Percentiles rank a stretch among this genome's conserved stretches.
Conservation (phyloP, 768 basidiomycete species). For the Asterophora parasitica region DNA sequence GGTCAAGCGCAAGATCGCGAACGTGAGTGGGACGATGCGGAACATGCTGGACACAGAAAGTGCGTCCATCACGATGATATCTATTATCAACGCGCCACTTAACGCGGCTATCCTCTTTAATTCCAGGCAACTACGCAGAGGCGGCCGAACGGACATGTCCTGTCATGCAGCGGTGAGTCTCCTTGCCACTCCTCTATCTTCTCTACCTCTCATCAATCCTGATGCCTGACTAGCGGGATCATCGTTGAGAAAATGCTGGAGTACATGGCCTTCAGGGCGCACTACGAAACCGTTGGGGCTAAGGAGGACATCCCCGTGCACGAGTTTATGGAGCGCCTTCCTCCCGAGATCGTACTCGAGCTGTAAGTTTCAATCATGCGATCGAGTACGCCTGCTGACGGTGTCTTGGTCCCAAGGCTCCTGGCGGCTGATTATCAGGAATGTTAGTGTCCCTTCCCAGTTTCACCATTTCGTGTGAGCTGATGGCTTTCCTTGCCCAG, state of each 20-base stretch:
- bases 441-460: neutral
- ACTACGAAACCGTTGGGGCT: conserved; percentile 63
- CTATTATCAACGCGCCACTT: neutral
- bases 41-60: conserved; percentile 75
- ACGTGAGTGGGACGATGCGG: conserved; percentile 75
- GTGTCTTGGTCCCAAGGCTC: neutral
- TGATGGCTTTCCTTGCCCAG: too few species aligned
- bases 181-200: neutral
- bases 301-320: conserved; percentile 74
- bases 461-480: too few species aligned
- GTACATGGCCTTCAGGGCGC: conserved; percentile 80
- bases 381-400: neutral
- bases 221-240: conserved; percentile 38
- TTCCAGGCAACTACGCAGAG: conserved; percentile 68
- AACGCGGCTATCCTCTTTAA: neutral
- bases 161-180: conserved; percentile 62
- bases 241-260: conserved; percentile 87
- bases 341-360: conserved; percentile 85
- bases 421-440: conserved; percentile 15
- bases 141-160: conserved; percentile 65
- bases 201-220: neutral
- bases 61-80: conserved; percentile 25
- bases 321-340: conserved; percentile 79
- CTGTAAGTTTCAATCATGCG: conserved; percentile 49
- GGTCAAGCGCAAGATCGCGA: conserved; percentile 68